phyloP scores from a whole-genome alignment of 2,329 filamentous ascomycete species.

The Fusarium redolens region DNA sequence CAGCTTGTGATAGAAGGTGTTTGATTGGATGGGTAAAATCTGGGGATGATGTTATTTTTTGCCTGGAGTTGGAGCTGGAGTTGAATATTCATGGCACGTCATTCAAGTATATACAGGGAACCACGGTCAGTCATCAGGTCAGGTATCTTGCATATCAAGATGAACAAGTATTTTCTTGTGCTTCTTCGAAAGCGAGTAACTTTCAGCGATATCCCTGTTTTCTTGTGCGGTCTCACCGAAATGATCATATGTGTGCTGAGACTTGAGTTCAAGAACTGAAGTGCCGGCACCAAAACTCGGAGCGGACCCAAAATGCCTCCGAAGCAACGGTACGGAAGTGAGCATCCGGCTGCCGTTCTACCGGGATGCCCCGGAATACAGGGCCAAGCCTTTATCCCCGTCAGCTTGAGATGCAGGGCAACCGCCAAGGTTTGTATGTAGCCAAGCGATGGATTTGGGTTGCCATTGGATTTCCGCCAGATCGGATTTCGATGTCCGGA shows the following conservation, averaged over 20 bases:
- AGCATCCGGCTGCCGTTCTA: constrained; percentile 24
- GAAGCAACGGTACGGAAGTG: constrained; percentile 31
- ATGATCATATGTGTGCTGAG: constrained; percentile 7
- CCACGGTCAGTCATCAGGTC: no score
- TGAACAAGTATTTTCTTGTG: neutral
- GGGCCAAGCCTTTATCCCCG: constrained; percentile 12
- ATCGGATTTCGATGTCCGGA: constrained; percentile 1
- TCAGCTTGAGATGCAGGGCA: constrained; percentile 18
- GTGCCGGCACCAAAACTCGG: constrained; percentile 14
- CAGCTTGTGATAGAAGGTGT: constrained; percentile 19
- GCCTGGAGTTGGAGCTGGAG: constrained; percentile 9
- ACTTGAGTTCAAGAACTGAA: neutral
- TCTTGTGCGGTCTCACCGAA: constrained; percentile 14
- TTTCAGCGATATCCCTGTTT: neutral
- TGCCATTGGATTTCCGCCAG: neutral
- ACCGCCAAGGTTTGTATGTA: constrained; percentile 18
- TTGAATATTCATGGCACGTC: constrained; percentile 6
- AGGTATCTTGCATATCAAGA: neutral
- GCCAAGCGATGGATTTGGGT: neutral
- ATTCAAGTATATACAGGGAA: neutral
- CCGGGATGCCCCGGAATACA: constrained; percentile 37
- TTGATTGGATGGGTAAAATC: constrained; percentile 32
- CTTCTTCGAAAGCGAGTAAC: neutral
- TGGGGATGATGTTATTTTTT: constrained; percentile 29
- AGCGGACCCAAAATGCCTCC: constrained; percentile 19